Percentiles rank a stretch among this genome's conserved stretches.
phyloP scores from a whole-genome alignment of 306 rosid species.

The Casuarina cunninghamiana region DNA sequence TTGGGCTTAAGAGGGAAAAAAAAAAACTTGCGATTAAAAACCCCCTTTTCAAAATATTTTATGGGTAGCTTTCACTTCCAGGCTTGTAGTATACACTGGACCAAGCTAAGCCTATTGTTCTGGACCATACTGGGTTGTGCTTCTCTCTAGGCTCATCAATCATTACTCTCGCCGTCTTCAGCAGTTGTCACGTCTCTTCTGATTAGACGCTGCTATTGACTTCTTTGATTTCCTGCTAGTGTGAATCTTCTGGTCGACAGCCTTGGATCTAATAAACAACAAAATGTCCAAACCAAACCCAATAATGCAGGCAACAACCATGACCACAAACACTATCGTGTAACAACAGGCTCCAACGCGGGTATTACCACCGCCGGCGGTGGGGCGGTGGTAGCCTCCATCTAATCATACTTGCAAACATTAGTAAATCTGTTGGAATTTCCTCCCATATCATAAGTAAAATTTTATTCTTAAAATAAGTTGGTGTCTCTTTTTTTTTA shows the following conservation, averaged over 20 bases:
- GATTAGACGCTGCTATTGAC: constrained; percentile 10
- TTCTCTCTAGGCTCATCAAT: constrained; percentile 24
- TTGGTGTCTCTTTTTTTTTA: too few relatives aligned
- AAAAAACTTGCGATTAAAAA: too few relatives aligned
- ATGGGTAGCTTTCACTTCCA: too few relatives aligned
- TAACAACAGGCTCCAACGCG: constrained; percentile 88
- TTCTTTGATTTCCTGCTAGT: constrained; percentile 54
- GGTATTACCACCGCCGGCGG: constrained; percentile 75
- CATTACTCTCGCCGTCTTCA: constrained; percentile 14
- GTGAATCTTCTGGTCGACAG: constrained; percentile 57
- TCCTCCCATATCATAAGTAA: too few relatives aligned
- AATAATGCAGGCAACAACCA: constrained; percentile 67
- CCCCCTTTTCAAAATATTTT: too few relatives aligned
- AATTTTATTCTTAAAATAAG: too few relatives aligned
- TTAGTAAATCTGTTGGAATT: too few relatives aligned
- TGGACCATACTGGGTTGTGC: too few relatives aligned
- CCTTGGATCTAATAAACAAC: constrained; percentile 58
- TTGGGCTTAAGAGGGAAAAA: too few relatives aligned
- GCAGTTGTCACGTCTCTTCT: constrained; percentile 1
- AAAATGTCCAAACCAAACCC: constrained; percentile 77
- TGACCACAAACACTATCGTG: constrained; percentile 61
- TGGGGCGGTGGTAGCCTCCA: constrained; percentile 77
- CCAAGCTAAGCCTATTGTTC: too few relatives aligned
- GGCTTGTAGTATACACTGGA: too few relatives aligned
- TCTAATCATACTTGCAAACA: neutral